Percentiles rank a stretch among this genome's conserved stretches.
phyloP scores from a whole-genome alignment of 1,284 basidiomycete genomes.

The Erythrobasidium hasegawianum region DNA sequence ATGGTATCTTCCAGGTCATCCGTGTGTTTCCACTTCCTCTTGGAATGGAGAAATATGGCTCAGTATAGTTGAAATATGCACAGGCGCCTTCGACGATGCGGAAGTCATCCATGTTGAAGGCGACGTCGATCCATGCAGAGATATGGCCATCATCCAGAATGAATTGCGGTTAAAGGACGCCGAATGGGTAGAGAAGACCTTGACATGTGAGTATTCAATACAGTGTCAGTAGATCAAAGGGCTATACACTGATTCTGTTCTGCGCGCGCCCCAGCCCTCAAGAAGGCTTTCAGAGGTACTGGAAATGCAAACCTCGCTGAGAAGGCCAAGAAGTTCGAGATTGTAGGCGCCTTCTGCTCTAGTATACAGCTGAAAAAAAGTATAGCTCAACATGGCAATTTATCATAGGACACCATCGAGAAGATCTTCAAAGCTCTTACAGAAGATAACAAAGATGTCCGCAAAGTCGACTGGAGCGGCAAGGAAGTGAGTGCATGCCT shows the following conservation, averaged over 20 bases:
- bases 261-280: constrained; percentile 52
- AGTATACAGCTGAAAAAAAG: background rate
- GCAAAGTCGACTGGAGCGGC: constrained; percentile 90
- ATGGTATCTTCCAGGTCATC: constrained; percentile 98
- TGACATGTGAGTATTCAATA: constrained; percentile 58
- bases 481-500: constrained; percentile 74
- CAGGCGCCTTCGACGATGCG: constrained; percentile 85
- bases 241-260: too few relatives aligned
- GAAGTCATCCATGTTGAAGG: constrained; percentile 99
- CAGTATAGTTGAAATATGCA: background rate
- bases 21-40: constrained; percentile 52
- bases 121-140: constrained; percentile 89
- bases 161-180: constrained; percentile 95
- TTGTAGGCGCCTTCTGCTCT: constrained; percentile 59
- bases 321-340: constrained; percentile 94
- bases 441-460: constrained; percentile 82
- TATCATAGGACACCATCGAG: constrained; percentile 68
- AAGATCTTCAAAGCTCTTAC: constrained; percentile 76
- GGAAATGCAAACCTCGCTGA: constrained; percentile 81
- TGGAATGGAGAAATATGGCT: background rate
- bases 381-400: background rate
- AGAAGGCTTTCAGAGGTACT: constrained; percentile 65
- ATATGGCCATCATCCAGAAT: constrained; percentile 97
- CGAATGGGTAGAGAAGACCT: constrained; percentile 92
- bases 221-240: background rate